Percentiles rank a stretch among this genome's conserved stretches.
These are phyloP conservation scores for Aegle marmelos DNA, from an alignment of 345 rosid genomes.

Conservation along the genomic window DNA sequence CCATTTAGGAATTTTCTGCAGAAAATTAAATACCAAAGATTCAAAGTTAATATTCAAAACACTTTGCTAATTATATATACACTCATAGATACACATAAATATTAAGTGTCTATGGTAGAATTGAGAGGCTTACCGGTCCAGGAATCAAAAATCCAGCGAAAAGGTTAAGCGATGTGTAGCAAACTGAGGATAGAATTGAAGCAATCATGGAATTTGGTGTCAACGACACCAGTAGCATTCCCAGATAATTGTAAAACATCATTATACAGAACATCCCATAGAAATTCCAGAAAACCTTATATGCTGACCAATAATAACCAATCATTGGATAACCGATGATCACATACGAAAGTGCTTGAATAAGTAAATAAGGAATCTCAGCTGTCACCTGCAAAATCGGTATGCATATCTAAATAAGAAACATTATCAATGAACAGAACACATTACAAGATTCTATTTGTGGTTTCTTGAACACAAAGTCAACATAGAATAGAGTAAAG, in stretches of 20 bases:
- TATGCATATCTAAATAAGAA: not conserved
- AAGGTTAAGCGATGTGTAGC: constrained; percentile 44
- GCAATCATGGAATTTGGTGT: constrained; percentile 67
- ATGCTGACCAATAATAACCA: constrained; percentile 45
- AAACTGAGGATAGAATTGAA: constrained; percentile 37
- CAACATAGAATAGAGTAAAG: too few species aligned
- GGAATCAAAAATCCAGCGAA: constrained; percentile 76
- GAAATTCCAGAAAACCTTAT: constrained; percentile 63
- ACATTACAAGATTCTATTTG: too few species aligned
- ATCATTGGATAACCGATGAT: constrained; percentile 64
- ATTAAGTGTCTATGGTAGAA: too few species aligned
- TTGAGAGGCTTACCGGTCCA: constrained; percentile 45
- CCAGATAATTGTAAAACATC: constrained; percentile 55
- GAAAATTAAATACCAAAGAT: not conserved
- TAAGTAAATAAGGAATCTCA: constrained; percentile 67
- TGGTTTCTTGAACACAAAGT: too few species aligned
- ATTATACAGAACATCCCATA: constrained; percentile 57
- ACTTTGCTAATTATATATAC: not conserved
- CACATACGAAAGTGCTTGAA: constrained; percentile 40
- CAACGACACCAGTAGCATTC: constrained; percentile 58
- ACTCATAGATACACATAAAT: too few species aligned
- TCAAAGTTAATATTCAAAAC: not conserved
- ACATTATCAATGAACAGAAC: too few species aligned
- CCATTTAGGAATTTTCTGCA: constrained; percentile 83
- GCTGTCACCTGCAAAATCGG: constrained; percentile 44